These are phyloP conservation scores for Calonectria henricotiae DNA, from an alignment of 2,329 filamentous ascomycete species.

Conservation along the genomic window DNA sequence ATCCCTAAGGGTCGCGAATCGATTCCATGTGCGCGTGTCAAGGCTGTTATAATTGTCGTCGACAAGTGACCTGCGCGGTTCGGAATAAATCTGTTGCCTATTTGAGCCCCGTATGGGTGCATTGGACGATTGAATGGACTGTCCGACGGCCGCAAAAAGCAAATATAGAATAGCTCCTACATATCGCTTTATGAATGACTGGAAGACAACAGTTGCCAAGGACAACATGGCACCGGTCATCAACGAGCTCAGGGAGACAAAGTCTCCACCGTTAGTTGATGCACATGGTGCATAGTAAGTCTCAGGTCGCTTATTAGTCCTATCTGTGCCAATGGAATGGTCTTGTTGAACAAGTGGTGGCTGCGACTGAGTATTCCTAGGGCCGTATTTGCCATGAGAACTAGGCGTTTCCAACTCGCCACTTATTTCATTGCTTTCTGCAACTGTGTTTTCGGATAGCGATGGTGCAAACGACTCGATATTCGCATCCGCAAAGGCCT, in stretches of 20 bases:
- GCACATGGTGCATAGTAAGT: background rate
- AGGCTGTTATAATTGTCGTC: background rate
- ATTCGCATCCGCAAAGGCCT: background rate
- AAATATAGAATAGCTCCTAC: background rate
- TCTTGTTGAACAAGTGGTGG: background rate
- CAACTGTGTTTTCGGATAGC: background rate
- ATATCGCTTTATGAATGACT: background rate
- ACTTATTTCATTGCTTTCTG: background rate
- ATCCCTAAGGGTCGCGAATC: conserved; percentile 22
- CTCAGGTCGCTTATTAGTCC: background rate
- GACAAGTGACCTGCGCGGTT: background rate
- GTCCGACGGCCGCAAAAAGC: background rate
- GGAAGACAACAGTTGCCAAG: background rate
- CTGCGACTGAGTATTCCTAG: background rate
- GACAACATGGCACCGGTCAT: background rate
- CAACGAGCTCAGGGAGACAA: background rate
- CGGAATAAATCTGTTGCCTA: background rate
- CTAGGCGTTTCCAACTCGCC: background rate
- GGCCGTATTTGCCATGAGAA: background rate
- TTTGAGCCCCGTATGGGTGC: background rate
- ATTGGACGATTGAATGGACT: background rate
- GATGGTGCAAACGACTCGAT: background rate
- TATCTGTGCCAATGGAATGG: background rate
- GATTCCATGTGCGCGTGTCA: background rate
- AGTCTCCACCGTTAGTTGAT: background rate